phyloP scores from a whole-genome alignment of 2,329 filamentous ascomycete genomes.

The Pseudogymnoascus sp. region DNA sequence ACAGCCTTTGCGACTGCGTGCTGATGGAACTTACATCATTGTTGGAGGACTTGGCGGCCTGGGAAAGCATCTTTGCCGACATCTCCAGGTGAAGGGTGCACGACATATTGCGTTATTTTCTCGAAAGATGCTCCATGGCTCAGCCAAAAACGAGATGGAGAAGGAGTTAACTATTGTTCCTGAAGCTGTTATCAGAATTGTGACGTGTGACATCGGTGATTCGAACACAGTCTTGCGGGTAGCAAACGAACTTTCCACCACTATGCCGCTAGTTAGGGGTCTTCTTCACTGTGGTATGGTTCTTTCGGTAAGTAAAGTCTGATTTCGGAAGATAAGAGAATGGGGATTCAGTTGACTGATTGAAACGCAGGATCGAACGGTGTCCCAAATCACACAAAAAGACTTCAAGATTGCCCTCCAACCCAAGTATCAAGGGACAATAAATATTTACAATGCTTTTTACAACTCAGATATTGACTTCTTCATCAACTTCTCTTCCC shows the following conservation, averaged over 20 bases:
- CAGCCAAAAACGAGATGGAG: constrained; percentile 15
- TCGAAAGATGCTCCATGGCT: background rate
- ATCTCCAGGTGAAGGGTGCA: constrained; percentile 32
- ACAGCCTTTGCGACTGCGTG: constrained; percentile 11
- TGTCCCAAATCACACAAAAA: background rate
- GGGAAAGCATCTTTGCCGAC: constrained; percentile 29
- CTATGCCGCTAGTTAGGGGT: constrained; percentile 11
- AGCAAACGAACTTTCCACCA: background rate
- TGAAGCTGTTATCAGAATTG: constrained; percentile 7
- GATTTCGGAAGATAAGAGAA: background rate
- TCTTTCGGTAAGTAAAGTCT: constrained; percentile 6
- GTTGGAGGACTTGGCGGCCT: constrained; percentile 35
- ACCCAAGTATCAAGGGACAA: background rate
- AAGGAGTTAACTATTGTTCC: background rate
- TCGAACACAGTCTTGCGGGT: background rate
- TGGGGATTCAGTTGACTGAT: background rate
- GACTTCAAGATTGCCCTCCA: background rate
- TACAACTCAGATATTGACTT: constrained; percentile 13
- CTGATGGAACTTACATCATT: constrained; percentile 29
- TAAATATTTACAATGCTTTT: background rate
- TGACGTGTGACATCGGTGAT: background rate
- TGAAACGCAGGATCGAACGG: background rate
- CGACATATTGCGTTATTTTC: constrained; percentile 31
- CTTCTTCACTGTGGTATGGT: constrained; percentile 12
- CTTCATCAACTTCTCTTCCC: constrained; percentile 13